A percentile compares a stretch with the other conserved stretches of the same genome.
phyloP scores from a whole-genome alignment of 2,329 filamentous ascomycete species.

The Pseudogymnoascus sp. region DNA sequence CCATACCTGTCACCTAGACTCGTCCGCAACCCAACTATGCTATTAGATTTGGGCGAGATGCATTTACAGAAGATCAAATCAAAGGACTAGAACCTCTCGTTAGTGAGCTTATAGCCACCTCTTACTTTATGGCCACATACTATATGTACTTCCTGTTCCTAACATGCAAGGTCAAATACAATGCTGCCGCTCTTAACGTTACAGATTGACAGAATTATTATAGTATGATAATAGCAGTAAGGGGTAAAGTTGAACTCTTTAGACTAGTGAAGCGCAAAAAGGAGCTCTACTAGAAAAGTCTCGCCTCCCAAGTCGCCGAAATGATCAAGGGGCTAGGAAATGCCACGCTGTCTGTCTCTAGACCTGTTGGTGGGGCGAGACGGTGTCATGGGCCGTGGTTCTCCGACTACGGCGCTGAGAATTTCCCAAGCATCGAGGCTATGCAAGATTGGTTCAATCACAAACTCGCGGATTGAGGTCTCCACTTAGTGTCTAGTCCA shows the following conservation, averaged over 20 bases:
- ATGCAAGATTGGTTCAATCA: too few species aligned
- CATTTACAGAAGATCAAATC: constrained; percentile 37
- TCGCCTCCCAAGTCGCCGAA: too few species aligned
- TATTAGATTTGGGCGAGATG: constrained; percentile 33
- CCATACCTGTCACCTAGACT: constrained; percentile 29
- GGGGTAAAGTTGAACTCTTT: constrained; percentile 18
- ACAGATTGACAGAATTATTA: constrained; percentile 34
- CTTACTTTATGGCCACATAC: constrained; percentile 37
- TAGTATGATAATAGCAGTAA: constrained; percentile 34
- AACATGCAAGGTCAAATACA: constrained; percentile 40
- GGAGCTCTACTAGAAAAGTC: background rate
- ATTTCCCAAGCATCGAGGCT: too few species aligned
- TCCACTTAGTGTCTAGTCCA: too few species aligned
- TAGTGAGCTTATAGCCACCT: constrained; percentile 30
- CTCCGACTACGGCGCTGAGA: too few species aligned
- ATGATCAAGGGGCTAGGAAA: too few species aligned
- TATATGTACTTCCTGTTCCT: constrained; percentile 44
- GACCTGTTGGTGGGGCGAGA: too few species aligned
- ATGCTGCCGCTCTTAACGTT: constrained; percentile 29
- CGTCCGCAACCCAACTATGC: constrained; percentile 38
- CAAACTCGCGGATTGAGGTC: too few species aligned
- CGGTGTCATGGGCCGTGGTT: too few species aligned
- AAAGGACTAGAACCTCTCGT: constrained; percentile 33
- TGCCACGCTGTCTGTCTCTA: too few species aligned
- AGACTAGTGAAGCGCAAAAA: too few species aligned